phyloP scores from a whole-genome alignment of 768 basidiomycete genomes.

The Cyclocybe aegerita region DNA sequence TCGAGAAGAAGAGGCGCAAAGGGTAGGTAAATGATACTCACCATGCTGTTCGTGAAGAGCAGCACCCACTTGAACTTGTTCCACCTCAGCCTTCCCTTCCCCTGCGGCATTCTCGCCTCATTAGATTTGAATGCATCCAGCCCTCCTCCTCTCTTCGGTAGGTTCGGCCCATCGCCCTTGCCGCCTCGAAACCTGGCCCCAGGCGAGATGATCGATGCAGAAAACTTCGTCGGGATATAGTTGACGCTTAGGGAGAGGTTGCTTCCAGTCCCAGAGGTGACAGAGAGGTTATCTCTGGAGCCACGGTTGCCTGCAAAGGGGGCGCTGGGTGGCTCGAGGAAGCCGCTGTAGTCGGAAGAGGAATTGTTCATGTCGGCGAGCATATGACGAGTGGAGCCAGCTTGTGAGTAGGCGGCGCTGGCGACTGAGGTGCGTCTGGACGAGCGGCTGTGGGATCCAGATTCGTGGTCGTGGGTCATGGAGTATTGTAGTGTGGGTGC shows the following conservation, averaged over 20 bases:
- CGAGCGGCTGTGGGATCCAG: conserved; percentile 8
- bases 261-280: conserved; percentile 37
- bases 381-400: conserved; percentile 46
- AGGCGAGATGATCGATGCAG: conserved; percentile 40
- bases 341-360: conserved; percentile 23
- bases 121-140: conserved; percentile 59
- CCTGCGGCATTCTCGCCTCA: conserved; percentile 51
- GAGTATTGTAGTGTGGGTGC: neutral
- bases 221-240: conserved; percentile 79
- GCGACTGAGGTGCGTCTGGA: conserved; percentile 34
- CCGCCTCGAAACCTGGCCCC: conserved; percentile 34
- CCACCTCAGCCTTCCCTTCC: conserved; percentile 55
- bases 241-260: conserved; percentile 67
- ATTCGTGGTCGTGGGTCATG: neutral
- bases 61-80: conserved; percentile 84
- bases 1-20: no score
- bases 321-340: conserved; percentile 34
- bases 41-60: conserved; percentile 61
- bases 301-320: conserved; percentile 29
- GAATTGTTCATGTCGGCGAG: conserved; percentile 21
- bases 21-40: conserved; percentile 18
- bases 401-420: conserved; percentile 39
- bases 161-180: conserved; percentile 28
- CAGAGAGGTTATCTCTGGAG: conserved; percentile 9
- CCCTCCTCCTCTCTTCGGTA: conserved; percentile 69